Evolutionary conservation across 2,329 filamentous ascomycete genomes (phyloP), one percentile per base, ranked within the genome.

Genomic region (Arthrobotrys sphaeroides): DNA sequence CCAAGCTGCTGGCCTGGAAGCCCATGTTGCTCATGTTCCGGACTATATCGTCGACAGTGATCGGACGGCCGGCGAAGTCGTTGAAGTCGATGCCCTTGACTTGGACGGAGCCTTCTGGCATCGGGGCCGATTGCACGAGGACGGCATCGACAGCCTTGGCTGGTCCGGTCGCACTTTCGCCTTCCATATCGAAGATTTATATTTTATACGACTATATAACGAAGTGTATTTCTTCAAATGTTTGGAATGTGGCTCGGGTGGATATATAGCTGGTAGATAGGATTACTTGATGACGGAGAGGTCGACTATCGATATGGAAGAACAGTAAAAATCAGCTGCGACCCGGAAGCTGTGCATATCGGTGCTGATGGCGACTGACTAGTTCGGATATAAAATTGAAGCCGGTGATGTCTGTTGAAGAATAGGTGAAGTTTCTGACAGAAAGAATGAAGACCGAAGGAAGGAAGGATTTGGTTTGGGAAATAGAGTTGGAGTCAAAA

Each of bases 21-120:
- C 91, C 95, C 90, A 96, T 97, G 82, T 89, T 86, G 65, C 87
- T 87, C 90, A 98, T 95, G 74, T 90, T 90, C 66, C 89, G 85
- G 22, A 95, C 87, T 78, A 99, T 86, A 81, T 97, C 92, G 33
- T 93, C 90, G 61, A 92, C 94, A 0, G 93, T 96, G 81, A 97
- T 90, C 77, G 90, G 88, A 67, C 87, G 87, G 38, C 88, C 87
- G 73, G 89, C 89, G 83, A 93, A 88, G 61, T 90, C 86, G 84
- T 97, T 91, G 84, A 98, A 99, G 82, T 99, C 94, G 77, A 98
- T 88, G 80, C 97, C 95, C 81, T 91, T 88, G 36, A 99, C 94
- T 81, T 92, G 88, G 22, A 77, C 73, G 7, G 77, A 88, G 51
- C 87, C 90, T 65, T 89, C 87, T 13, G 94, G 92, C 82, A 97